phyloP scores from a whole-genome alignment of 164 flowering plant genomes.

The Saururus chinensis region DNA sequence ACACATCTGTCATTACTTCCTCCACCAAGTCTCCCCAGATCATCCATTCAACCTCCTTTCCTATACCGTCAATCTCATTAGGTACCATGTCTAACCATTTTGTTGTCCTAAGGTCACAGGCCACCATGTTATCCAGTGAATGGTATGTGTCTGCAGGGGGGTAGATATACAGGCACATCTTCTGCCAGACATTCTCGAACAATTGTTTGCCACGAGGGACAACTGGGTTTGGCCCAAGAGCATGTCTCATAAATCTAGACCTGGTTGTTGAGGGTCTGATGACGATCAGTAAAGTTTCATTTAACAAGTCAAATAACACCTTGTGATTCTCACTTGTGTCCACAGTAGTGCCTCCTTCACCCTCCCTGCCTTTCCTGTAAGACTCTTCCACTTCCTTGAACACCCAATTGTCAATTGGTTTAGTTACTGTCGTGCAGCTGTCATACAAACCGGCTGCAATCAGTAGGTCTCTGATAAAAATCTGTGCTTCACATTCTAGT shows the following conservation, averaged over 20 bases:
- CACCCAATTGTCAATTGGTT: slow-evolving; percentile 39
- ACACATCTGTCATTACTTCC: slow-evolving; percentile 42
- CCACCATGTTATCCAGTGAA: slow-evolving; percentile 42
- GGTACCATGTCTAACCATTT: slow-evolving; percentile 38
- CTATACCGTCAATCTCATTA: slow-evolving; percentile 36
- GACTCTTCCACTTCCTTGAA: slow-evolving; percentile 69
- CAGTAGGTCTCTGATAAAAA: slow-evolving; percentile 63
- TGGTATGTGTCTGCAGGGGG: slow-evolving; percentile 33
- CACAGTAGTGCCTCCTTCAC: slow-evolving; percentile 3
- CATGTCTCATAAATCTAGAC: slow-evolving; percentile 33
- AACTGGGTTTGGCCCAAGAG: slow-evolving; percentile 10
- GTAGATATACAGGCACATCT: slow-evolving; percentile 25
- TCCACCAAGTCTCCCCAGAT: slow-evolving; percentile 52
- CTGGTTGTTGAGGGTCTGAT: slow-evolving; percentile 31
- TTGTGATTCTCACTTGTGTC: slow-evolving; percentile 23
- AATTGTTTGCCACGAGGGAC: slow-evolving; percentile 41
- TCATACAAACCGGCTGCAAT: slow-evolving; percentile 67
- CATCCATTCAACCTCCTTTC: slow-evolving; percentile 43
- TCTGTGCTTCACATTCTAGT: slow-evolving; percentile 41
- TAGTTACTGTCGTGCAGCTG: slow-evolving; percentile 33
- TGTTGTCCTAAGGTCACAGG: slow-evolving; percentile 27
- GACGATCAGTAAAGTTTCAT: slow-evolving; percentile 45
- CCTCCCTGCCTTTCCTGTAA: slow-evolving; percentile 21
- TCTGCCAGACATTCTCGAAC: slow-evolving; percentile 45
- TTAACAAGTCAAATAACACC: slow-evolving; percentile 55